Percentiles rank a stretch among this genome's conserved stretches.
phyloP scores from a whole-genome alignment of 208 protist species.

The Leptomonas pyrrhocoris region DNA sequence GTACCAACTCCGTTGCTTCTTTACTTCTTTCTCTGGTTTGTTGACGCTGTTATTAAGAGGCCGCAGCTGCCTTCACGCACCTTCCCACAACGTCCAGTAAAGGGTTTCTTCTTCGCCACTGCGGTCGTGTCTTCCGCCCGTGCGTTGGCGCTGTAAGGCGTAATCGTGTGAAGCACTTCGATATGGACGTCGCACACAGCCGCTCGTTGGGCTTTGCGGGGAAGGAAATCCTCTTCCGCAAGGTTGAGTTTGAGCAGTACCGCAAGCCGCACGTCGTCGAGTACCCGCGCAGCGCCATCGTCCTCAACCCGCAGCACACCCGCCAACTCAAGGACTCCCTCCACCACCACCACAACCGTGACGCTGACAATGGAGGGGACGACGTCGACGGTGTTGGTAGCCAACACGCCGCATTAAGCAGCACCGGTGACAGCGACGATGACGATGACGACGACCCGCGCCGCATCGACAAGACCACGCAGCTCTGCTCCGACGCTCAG shows the following conservation, averaged over 20 bases:
- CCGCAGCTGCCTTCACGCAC: no score
- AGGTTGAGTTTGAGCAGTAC: conserved; percentile 87
- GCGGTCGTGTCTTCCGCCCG: no score
- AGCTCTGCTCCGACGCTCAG: conserved; percentile 62
- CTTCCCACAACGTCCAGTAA: no score
- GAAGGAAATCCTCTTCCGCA: conserved; percentile 66
- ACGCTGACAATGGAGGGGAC: conserved; percentile 9
- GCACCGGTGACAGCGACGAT: conserved; percentile 23
- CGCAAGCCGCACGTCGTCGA: conserved; percentile 78
- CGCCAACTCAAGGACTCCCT: conserved; percentile 32
- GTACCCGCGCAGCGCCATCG: conserved; percentile 88
- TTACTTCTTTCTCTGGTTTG: no score
- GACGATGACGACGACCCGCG: conserved; percentile 81
- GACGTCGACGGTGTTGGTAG: conserved; percentile 10
- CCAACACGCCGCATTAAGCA: conserved; percentile 4
- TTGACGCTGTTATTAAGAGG: no score
- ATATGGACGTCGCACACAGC: conserved; percentile 58
- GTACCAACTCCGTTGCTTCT: no score
- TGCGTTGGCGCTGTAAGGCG: no score
- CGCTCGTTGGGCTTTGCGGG: conserved; percentile 59
- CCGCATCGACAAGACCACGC: conserved; percentile 40
- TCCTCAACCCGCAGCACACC: conserved; percentile 88
- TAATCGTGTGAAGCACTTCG: not conserved
- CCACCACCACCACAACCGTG: not conserved
- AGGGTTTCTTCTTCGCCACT: no score